A percentile compares a stretch with the other conserved stretches of the same genome.
Conservation (phyloP, 2,329 filamentous ascomycete species). For the Trichoderma arundinaceum region DNA sequence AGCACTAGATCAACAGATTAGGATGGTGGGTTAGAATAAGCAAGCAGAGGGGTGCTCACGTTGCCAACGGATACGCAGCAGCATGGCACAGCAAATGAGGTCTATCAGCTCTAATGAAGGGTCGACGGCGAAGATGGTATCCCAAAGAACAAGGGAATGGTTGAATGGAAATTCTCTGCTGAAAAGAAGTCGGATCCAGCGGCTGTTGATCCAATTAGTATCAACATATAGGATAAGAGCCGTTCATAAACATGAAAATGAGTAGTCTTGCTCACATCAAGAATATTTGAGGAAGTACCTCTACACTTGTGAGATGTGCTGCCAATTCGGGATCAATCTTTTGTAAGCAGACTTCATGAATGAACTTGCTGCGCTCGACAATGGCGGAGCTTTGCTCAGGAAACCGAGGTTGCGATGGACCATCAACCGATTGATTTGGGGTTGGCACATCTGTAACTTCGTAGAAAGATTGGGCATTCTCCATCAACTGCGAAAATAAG, state of each 20-base stretch:
- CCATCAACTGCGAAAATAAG: slow-evolving; percentile 86
- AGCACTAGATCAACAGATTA: slow-evolving; percentile 64
- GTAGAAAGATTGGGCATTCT: slow-evolving; percentile 84
- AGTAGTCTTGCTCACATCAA: slow-evolving; percentile 70
- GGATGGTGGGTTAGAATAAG: neutral
- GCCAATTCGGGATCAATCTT: slow-evolving; percentile 84
- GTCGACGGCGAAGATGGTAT: slow-evolving; percentile 87
- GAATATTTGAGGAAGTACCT: slow-evolving; percentile 95
- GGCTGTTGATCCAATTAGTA: slow-evolving; percentile 53
- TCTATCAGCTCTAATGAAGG: slow-evolving; percentile 81
- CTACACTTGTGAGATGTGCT: slow-evolving; percentile 77
- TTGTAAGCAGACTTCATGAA: slow-evolving; percentile 81
- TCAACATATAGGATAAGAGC: neutral
- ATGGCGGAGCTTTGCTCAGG: slow-evolving; percentile 62
- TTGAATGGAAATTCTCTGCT: slow-evolving; percentile 92
- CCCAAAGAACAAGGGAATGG: slow-evolving; percentile 85
- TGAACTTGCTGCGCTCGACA: slow-evolving; percentile 81
- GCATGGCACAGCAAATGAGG: slow-evolving; percentile 91
- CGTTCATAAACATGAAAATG: no score
- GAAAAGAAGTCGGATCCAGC: slow-evolving; percentile 93
- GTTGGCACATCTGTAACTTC: slow-evolving; percentile 58
- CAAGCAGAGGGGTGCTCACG: slow-evolving; percentile 56
- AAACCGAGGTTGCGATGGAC: slow-evolving; percentile 36
- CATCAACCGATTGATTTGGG: slow-evolving; percentile 19
- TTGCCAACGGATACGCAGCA: slow-evolving; percentile 89